Evolutionary conservation across 352 stramenopile species (phyloP), one percentile per base, ranked within the genome.

Genomic region (Aphanomyces euteiches): DNA sequence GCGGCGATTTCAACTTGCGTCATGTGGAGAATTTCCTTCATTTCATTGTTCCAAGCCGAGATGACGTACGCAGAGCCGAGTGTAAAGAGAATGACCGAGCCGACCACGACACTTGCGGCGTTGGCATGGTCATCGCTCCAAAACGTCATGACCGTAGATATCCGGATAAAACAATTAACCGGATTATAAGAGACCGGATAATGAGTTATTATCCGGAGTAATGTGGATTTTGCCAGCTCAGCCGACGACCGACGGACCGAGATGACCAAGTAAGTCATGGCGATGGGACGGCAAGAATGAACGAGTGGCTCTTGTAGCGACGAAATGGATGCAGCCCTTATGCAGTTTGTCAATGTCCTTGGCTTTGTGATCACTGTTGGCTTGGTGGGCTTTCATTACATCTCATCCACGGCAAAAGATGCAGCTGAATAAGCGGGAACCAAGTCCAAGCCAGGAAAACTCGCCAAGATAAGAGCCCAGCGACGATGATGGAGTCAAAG

Each of bases 281-380:
- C 28, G 28, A 28, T 28, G 28, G 28, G 28, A 28, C 28, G 28
- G 28, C 28, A 28, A 28, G 28, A 28, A 28, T 28, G 28, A 28
- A 28, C 28, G 28, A 28, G 28, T 28, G 28, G 28, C 28, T 17
- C 36, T n/a, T 50, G n/a, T 36, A 96, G 88, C 78, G 77, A 94
- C 60, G 85, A 94, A 77, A 94, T 96, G 86, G 88, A 96, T 66
- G 70, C 83, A 47, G 81, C 81, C 73, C 75, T 96, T 50, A 96
- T 96, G 88, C 84, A 80, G 48, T 96, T 96, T 75, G 88, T 96
- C 56, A 96, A 96, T 78, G 90, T 79, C 72, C 78, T 96, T 47
- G 88, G 88, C 66, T 83, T 88, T 10, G 80, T 90, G 15, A 93
- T 96, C 77, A 96, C 93, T 85, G 76, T 96, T 28, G 93, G 85